phyloP scores from a whole-genome alignment of 2,329 filamentous ascomycete genomes.

The Cytospora piceicola region DNA sequence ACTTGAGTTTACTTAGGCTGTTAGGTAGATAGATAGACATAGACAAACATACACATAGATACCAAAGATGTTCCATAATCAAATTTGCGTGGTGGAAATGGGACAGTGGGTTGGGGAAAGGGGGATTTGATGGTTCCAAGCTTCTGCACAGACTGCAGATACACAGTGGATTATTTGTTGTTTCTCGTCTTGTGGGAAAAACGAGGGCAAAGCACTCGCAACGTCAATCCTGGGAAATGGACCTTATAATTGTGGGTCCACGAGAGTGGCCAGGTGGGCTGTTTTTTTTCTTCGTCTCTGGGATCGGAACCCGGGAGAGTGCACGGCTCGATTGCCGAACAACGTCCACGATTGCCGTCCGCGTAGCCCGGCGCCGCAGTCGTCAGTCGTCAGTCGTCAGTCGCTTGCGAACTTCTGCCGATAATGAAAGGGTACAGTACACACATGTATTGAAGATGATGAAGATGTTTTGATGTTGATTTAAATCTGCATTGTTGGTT shows the following conservation, averaged over 20 bases:
- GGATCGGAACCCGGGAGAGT: not conserved
- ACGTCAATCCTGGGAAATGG: not conserved
- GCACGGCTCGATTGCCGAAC: constrained; percentile 1
- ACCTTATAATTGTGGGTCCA: not conserved
- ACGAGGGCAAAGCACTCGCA: not conserved
- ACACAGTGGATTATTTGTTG: no score
- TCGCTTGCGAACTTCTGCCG: not conserved
- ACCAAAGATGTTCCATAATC: not conserved
- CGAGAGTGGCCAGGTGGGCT: not conserved
- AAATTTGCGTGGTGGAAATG: not conserved
- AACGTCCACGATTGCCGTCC: not conserved
- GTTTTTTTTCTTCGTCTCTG: not conserved
- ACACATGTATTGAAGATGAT: no score
- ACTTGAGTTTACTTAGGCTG: no score
- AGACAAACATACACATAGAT: not conserved
- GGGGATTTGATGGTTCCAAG: not conserved
- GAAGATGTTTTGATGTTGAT: no score
- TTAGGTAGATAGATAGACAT: no score
- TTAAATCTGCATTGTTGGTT: no score
- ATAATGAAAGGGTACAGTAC: not conserved
- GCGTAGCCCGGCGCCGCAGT: not conserved
- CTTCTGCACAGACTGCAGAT: not conserved
- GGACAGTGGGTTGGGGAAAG: not conserved
- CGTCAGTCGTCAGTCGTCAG: not conserved
- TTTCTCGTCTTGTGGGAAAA: not conserved